Base-by-base conservation (phyloP, 768 basidiomycete species). In the Mycena indigotica region DNA sequence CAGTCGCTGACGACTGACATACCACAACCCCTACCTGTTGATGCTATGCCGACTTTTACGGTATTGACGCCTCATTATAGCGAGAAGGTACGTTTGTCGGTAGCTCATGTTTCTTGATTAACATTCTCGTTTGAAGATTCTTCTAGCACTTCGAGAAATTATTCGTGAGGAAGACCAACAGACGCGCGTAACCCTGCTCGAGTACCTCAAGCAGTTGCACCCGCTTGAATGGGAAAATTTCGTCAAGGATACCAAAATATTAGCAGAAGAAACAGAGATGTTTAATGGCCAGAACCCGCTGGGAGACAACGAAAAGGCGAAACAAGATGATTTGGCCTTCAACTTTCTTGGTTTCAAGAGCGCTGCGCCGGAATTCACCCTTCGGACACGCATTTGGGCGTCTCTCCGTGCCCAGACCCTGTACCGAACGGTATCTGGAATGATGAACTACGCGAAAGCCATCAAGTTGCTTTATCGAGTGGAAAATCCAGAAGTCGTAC, bases 391-490 rank as follows among this genome's bases (percentile, higher is more conserved):
- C 69, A 99, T 99, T 67, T 99, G 97, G 97, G 95, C 96, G 12
- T 98, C 96, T 3, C 84, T 99, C 10, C 92, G 97, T 53, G 97
- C 97, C 19, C 97, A 99, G 78, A 99, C 97, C 2, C 85, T 99
- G n/a, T 98, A 99, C 72, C 86, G 97, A 62, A 99, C 97, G 17
- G 96, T 98, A 21, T 98, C 97, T 29, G 97, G 97, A 49, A 98
- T 99, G 93, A 98, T 98, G 97, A 99, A 99, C 77, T 98, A 99
- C 73, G 86, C 91, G 64, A 99, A 99, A 79, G 97, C 97, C 8
- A 98, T 99, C 85, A 99, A 99, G 72, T 78, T 99, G 28, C 83
- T 99, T 19, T 96, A 98, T 73, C 93, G 96, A 53, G 97, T 99
- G 39, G 97, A 99, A 78, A 98, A 98, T 76, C 97, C 97, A 6